Percentiles rank a stretch among this genome's conserved stretches.
phyloP scores from a whole-genome alignment of 495 filamentous ascomycete genomes.

The Penicillium paradoxum region DNA sequence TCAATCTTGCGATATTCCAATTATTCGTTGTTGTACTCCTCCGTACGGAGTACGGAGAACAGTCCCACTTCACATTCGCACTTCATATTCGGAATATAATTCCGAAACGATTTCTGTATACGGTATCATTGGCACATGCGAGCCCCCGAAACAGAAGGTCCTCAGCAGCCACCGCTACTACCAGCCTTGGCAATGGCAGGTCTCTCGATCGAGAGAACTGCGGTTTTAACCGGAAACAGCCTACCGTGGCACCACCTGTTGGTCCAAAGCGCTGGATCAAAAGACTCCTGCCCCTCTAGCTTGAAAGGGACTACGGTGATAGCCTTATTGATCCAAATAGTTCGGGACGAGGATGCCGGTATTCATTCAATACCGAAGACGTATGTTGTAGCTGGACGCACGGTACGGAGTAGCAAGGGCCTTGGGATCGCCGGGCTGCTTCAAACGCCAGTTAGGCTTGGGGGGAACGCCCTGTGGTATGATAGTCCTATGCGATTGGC shows the following conservation, averaged over 20 bases:
- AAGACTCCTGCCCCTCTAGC: neutral
- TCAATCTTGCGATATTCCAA: neutral
- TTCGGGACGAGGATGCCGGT: neutral
- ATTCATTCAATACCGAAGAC: neutral
- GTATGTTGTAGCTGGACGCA: too few relatives aligned
- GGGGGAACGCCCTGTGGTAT: neutral
- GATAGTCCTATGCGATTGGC: neutral
- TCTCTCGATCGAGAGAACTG: neutral
- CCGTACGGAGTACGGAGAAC: too few relatives aligned
- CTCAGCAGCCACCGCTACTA: neutral
- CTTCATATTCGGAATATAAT: neutral
- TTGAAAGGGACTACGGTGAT: neutral
- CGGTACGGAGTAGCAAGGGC: neutral
- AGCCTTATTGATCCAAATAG: slow-evolving; percentile 1
- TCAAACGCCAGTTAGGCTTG: neutral
- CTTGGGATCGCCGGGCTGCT: neutral
- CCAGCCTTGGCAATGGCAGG: neutral
- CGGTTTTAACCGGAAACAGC: neutral
- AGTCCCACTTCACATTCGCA: too few relatives aligned
- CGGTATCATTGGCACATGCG: neutral
- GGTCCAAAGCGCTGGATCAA: neutral
- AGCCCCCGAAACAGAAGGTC: neutral
- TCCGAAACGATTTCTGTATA: neutral
- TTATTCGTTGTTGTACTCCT: too few relatives aligned
- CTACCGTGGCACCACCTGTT: neutral